Evolutionary conservation across 2,329 filamentous ascomycete species (phyloP).

Genomic region (Waltergamsia citrina): DNA sequence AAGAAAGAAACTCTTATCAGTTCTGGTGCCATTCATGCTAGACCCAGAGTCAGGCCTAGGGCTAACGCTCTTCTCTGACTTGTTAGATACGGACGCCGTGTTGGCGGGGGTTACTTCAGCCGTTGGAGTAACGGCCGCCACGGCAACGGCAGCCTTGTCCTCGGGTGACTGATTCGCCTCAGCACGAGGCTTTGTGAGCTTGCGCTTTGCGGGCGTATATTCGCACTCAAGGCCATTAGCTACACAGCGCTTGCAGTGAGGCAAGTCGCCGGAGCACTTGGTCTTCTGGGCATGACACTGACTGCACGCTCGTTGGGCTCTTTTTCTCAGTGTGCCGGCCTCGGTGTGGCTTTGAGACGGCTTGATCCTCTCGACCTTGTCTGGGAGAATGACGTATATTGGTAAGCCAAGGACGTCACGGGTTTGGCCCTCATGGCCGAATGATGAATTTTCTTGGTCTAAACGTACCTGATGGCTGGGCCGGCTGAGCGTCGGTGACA

Average conservation of each 20-base stretch:
- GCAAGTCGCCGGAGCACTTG: conserved; percentile 30
- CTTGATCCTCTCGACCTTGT: conserved; percentile 23
- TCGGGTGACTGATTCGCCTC: conserved; percentile 7
- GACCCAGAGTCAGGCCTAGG: conserved; percentile 9
- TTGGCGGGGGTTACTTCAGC: not conserved
- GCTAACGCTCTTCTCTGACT: conserved; percentile 6
- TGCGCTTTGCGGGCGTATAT: conserved; percentile 27
- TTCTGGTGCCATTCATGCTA: not conserved
- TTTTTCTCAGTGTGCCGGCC: conserved; percentile 28
- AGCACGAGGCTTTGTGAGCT: conserved; percentile 22
- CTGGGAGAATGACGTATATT: conserved; percentile 8
- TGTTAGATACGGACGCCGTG: not conserved
- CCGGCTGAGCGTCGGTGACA: not conserved
- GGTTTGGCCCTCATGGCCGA: not conserved
- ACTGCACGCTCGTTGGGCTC: conserved; percentile 30
- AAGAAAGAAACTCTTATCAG: conserved; percentile 6
- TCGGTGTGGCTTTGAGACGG: conserved; percentile 30
- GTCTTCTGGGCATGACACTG: conserved; percentile 32
- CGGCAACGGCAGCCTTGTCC: not conserved
- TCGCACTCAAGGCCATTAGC: conserved; percentile 23
- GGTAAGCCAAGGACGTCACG: no score
- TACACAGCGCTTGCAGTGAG: conserved; percentile 27
- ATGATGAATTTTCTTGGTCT: conserved; percentile 9
- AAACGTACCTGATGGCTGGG: not conserved
- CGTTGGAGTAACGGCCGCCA: not conserved